These are phyloP conservation scores for Arabidopsis lyrata DNA, from an alignment of 441 rosid species.

Conservation along the genomic window DNA sequence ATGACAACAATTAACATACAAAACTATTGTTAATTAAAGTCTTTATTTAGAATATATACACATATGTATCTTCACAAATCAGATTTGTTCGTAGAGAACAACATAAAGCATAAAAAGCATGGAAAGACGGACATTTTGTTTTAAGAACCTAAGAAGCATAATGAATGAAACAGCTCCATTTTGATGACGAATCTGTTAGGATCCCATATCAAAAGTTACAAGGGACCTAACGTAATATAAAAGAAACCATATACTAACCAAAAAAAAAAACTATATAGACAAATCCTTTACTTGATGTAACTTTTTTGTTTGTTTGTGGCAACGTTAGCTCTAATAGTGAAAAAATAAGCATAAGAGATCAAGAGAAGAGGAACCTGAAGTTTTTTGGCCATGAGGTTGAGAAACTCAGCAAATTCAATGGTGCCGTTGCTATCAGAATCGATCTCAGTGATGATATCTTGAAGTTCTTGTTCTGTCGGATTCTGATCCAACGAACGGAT, in stretches of 20 bases:
- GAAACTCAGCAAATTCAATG: conserved; percentile 69
- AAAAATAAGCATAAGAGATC: background rate
- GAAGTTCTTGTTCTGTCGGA: conserved; percentile 73
- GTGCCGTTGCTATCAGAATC: conserved; percentile 62
- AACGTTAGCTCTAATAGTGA: too few species aligned
- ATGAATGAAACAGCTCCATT: conserved; percentile 16
- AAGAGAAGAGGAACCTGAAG: conserved; percentile 52
- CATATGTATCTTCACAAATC: background rate
- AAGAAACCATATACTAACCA: too few species aligned
- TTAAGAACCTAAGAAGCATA: background rate
- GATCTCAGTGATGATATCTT: conserved; percentile 64
- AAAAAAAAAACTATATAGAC: background rate
- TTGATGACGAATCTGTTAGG: background rate
- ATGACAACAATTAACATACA: background rate
- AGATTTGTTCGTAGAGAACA: background rate
- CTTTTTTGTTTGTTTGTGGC: too few species aligned
- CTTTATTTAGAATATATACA: conserved; percentile 1
- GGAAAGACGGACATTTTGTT: background rate
- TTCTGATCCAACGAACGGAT: conserved; percentile 58
- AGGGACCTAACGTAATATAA: too few species aligned
- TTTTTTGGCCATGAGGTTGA: conserved; percentile 71
- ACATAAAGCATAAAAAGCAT: background rate
- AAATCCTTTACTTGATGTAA: background rate
- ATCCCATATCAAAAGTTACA: too few species aligned
- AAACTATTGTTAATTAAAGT: background rate